Conservation (phyloP, 805 yeast genomes). For the Pichia exigua region DNA sequence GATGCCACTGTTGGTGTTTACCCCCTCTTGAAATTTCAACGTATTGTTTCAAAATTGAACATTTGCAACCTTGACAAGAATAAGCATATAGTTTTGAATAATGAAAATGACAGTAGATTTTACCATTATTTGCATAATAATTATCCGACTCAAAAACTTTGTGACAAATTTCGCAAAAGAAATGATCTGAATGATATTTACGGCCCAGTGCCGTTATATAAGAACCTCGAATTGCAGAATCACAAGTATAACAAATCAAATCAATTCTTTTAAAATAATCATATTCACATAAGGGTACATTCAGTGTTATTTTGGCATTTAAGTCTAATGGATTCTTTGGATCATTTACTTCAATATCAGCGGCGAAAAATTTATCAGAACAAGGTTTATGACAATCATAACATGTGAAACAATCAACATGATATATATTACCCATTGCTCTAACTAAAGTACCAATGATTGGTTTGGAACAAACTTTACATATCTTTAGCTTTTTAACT, state of each 20-base stretch:
- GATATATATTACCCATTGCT: constrained; percentile 73
- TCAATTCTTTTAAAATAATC: constrained; percentile 84
- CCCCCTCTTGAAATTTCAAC: constrained; percentile 91
- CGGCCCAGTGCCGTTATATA: constrained; percentile 90
- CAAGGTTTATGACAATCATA: constrained; percentile 77
- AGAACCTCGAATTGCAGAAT: constrained; percentile 80
- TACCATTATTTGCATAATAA: constrained; percentile 78
- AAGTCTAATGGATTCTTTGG: not conserved
- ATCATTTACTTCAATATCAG: constrained; percentile 32
- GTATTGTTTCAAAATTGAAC: constrained; percentile 87
- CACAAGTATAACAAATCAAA: constrained; percentile 80
- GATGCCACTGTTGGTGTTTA: constrained; percentile 94
- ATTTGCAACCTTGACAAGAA: constrained; percentile 87
- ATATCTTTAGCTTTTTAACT: constrained; percentile 30
- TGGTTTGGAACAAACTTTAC: constrained; percentile 45
- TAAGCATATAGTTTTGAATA: constrained; percentile 81
- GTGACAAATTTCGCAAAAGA: constrained; percentile 81
- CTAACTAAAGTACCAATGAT: constrained; percentile 75
- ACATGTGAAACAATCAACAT: constrained; percentile 83
- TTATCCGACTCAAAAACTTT: constrained; percentile 88
- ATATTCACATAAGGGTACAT: constrained; percentile 75
- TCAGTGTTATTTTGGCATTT: constrained; percentile 12
- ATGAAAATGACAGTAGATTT: constrained; percentile 86
- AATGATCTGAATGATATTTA: constrained; percentile 91
- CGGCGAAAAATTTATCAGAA: constrained; percentile 83